Percentiles rank a stretch among this genome's conserved stretches.
Evolutionary conservation across 2,329 filamentous ascomycete genomes (phyloP).

Genomic region (Colletotrichum cuscutae): DNA sequence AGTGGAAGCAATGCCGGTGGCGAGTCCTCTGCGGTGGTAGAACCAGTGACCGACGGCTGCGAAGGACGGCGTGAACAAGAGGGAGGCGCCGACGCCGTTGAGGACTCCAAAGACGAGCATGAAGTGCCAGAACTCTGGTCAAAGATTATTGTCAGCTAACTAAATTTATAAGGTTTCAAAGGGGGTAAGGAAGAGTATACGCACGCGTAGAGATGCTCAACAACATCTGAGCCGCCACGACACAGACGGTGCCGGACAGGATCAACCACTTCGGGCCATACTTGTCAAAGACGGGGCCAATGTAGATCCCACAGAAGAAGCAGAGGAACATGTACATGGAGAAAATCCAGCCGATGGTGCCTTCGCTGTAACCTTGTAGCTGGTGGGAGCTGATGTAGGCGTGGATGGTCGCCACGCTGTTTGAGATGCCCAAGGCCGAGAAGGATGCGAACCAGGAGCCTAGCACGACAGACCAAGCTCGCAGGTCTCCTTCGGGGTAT

Average conservation of each 20-base stretch:
- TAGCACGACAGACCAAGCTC: slow-evolving; percentile 86
- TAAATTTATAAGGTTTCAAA: background rate
- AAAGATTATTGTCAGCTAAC: background rate
- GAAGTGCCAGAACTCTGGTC: slow-evolving; percentile 81
- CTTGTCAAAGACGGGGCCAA: slow-evolving; percentile 88
- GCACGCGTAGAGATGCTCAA: slow-evolving; percentile 76
- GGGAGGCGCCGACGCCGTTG: slow-evolving; percentile 76
- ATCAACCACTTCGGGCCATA: slow-evolving; percentile 81
- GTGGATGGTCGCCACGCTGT: slow-evolving; percentile 82
- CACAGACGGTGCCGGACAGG: slow-evolving; percentile 70
- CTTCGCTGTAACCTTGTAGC: slow-evolving; percentile 72
- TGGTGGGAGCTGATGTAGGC: slow-evolving; percentile 81
- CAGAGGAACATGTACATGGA: slow-evolving; percentile 85
- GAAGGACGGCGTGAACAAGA: slow-evolving; percentile 86
- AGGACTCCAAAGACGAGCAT: slow-evolving; percentile 82
- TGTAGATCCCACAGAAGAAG: slow-evolving; percentile 86
- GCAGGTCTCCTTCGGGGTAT: slow-evolving; percentile 84
- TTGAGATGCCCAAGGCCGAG: slow-evolving; percentile 81
- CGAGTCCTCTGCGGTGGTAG: slow-evolving; percentile 75
- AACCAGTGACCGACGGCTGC: slow-evolving; percentile 79
- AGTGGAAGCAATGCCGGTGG: slow-evolving; percentile 83
- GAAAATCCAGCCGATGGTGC: slow-evolving; percentile 87
- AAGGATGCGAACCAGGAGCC: slow-evolving; percentile 84
- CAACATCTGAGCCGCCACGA: slow-evolving; percentile 72
- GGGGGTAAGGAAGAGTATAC: slow-evolving; percentile 29